Percentiles rank a stretch among this genome's conserved stretches.
These are phyloP conservation scores for Ruellia speciosa DNA, from an alignment of 305 asterid genomes.

Conservation along the genomic window DNA sequence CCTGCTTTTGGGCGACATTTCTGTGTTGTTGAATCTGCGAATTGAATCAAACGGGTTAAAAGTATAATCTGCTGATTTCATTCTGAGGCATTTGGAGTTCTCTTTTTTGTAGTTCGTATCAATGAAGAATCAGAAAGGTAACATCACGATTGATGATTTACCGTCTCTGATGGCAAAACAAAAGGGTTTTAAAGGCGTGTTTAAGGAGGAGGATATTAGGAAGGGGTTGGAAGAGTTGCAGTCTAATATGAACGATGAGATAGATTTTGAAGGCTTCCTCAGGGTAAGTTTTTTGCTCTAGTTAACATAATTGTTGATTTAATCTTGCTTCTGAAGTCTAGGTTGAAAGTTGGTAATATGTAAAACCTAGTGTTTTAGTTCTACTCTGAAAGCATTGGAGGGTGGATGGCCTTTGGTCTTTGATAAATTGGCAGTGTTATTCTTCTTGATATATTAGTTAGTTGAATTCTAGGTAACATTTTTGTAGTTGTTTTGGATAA, in stretches of 20 bases:
- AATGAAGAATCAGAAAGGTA: constrained; percentile 62
- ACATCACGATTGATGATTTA: constrained; percentile 60
- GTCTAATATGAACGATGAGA: constrained; percentile 48
- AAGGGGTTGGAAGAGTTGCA: constrained; percentile 41
- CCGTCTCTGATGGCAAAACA: constrained; percentile 61
- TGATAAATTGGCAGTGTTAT: not conserved
- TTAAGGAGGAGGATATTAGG: constrained; percentile 65
- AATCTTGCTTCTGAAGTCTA: constrained; percentile 1
- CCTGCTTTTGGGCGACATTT: constrained; percentile 13
- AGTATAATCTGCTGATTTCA: constrained; percentile 20
- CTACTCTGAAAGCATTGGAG: constrained; percentile 12
- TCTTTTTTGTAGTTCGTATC: constrained; percentile 44
- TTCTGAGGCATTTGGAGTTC: constrained; percentile 14
- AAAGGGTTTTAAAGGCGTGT: constrained; percentile 46
- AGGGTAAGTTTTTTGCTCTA: constrained; percentile 40
- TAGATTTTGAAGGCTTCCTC: constrained; percentile 90
- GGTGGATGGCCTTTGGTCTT: constrained; percentile 8
- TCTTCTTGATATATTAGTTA: constrained; percentile 18
- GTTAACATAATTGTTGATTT: constrained; percentile 5
- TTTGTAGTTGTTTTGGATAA: constrained; percentile 22
- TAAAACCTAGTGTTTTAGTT: constrained; percentile 7
- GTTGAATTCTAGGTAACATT: constrained; percentile 22
- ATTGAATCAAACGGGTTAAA: constrained; percentile 18
- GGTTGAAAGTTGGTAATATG: constrained; percentile 13
- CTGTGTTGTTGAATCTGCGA: constrained; percentile 15